Conservation (phyloP, 176 grass and related monocot genomes). For the Triticum aestivum region DNA sequence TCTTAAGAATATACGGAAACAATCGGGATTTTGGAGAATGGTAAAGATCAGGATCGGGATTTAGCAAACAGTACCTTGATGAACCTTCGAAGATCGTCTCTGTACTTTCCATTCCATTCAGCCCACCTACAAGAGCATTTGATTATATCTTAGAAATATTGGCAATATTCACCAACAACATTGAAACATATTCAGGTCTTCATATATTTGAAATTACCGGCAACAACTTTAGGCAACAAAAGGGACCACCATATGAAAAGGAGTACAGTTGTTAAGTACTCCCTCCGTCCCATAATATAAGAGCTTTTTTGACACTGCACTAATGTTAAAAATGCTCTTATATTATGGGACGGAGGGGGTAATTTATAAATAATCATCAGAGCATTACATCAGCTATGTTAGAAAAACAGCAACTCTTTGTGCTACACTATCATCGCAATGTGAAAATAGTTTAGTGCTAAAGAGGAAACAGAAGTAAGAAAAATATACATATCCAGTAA, state of each 20-base stretch:
- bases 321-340: too few relatives aligned
- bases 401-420: background rate
- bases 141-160: constrained; percentile 24
- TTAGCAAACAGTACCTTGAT: constrained; percentile 61
- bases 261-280: background rate
- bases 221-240: constrained; percentile 9
- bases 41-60: background rate
- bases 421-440: constrained; percentile 24
- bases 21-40: background rate
- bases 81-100: constrained; percentile 89
- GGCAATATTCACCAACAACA: background rate
- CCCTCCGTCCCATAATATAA: too few relatives aligned
- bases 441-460: background rate
- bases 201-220: background rate
- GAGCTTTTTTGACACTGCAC: too few relatives aligned
- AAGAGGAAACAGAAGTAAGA: background rate
- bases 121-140: constrained; percentile 70
- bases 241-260: background rate
- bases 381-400: constrained; percentile 9
- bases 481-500: background rate
- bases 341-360: background rate
- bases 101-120: constrained; percentile 97
- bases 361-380: background rate
- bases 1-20: background rate
- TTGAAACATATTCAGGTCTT: background rate